Conservation (phyloP, 495 filamentous ascomycete genomes). For the Podospora tetraspora region DNA sequence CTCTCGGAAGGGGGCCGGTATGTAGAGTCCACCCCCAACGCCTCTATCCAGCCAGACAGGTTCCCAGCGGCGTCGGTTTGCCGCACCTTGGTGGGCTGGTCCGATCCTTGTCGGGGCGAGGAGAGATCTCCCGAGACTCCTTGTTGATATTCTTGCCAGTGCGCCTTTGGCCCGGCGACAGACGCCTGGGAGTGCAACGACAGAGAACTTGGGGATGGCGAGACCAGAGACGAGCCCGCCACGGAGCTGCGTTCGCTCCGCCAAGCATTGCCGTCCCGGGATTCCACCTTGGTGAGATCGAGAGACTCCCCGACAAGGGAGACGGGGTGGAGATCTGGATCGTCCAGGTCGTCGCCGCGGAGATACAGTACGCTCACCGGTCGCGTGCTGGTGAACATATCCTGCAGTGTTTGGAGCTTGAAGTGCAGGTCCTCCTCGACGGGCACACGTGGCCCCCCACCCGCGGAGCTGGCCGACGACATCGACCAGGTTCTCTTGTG, state of each 20-base stretch:
- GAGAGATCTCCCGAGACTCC: slow-evolving; percentile 30
- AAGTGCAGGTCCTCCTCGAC: slow-evolving; percentile 84
- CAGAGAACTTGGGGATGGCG: slow-evolving; percentile 63
- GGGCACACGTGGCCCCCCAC: slow-evolving; percentile 52
- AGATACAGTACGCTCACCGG: slow-evolving; percentile 81
- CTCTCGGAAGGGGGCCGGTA: slow-evolving; percentile 78
- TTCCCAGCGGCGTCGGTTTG: slow-evolving; percentile 49
- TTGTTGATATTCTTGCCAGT: slow-evolving; percentile 52
- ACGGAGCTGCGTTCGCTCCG: slow-evolving; percentile 53
- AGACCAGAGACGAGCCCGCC: slow-evolving; percentile 58
- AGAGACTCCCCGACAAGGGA: slow-evolving; percentile 62
- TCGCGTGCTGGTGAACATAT: slow-evolving; percentile 92
- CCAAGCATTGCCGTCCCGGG: slow-evolving; percentile 49
- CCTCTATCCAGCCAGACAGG: slow-evolving; percentile 81
- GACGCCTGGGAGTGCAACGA: slow-evolving; percentile 53
- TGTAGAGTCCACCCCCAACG: slow-evolving; percentile 75
- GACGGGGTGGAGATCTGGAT: slow-evolving; percentile 84
- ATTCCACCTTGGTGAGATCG: slow-evolving; percentile 53
- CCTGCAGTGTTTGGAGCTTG: slow-evolving; percentile 78
- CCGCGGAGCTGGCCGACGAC: slow-evolving; percentile 73
- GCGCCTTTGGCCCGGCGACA: slow-evolving; percentile 31
- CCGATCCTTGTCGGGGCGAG: slow-evolving; percentile 39
- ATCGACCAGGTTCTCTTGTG: slow-evolving; percentile 96
- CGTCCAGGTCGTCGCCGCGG: slow-evolving; percentile 75
- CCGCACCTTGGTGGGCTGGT: slow-evolving; percentile 45